Base-by-base conservation (phyloP, 495 filamentous ascomycete species). In the Aspergillus indologenus region DNA sequence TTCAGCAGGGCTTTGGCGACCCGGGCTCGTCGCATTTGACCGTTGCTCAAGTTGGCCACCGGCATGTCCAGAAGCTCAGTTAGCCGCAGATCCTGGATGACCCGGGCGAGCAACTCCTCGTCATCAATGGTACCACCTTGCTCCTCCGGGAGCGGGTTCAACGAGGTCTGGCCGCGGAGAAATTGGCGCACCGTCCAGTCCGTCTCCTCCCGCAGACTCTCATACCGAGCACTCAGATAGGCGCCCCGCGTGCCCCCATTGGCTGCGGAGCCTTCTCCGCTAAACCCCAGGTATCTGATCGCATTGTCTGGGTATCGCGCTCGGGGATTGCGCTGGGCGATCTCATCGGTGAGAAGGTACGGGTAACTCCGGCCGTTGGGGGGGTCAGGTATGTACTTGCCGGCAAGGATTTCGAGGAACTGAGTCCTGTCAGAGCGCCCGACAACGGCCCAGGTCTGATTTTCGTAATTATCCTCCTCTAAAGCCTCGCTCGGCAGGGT, bases 201-300 rank as follows among this genome's bases (percentile, higher is more conserved):
- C 9, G 88, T 92, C 52, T 84, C 89, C 68, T 96, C 93, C 19
- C 90, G 79, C 49, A 85, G 73, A 56, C 88, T 91, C 77, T 98
- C 94, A 73, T 98, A 98, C n/a, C 94, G 81, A 14, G 91, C 90
- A 62, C 89, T 91, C 34, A 98, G 72, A 64, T 97, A 96, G 12
- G 90, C 85, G 11, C 91, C 91, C 14, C 79, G 75, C 4, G 75
- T 81, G 17, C 78, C 81, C 1, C 85, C 83, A 52, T 80, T 81
- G 14, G 81, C 78, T 15, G 75, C 79, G 7, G 79, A 79, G 15
- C 79, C 77, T 62, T 90, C 81, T 2, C 82, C 83, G 34, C 66
- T 74, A 66, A 96, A 96, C 0, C 92, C 92, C 47, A 96, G 87
- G 69, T 92, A 90, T 60, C 87, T 85, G 53, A 96, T 87, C 0